Evolutionary conservation across 1,284 basidiomycete species (phyloP).

Genomic region (Mycena citricolor): DNA sequence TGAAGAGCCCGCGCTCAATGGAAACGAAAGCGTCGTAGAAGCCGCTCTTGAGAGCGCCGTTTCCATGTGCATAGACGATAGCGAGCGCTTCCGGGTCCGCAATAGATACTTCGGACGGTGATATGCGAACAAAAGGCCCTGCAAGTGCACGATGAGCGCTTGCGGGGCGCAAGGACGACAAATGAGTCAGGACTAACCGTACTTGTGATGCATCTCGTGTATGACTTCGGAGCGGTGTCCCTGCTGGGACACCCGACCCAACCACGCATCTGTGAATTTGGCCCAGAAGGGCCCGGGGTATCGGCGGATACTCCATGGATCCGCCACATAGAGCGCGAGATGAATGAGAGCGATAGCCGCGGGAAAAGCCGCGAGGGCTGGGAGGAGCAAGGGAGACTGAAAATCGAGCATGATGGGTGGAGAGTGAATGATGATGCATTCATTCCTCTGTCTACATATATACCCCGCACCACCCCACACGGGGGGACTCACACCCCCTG

Average conservation of each 20-base stretch:
- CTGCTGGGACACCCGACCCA: conserved; percentile 61
- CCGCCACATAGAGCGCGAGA: conserved; percentile 57
- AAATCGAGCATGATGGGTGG: too few relatives aligned
- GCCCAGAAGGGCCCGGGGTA: conserved; percentile 79
- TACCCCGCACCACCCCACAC: too few relatives aligned
- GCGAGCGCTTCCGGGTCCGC: conserved; percentile 77
- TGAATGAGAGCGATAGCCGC: conserved; percentile 45
- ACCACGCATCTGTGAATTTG: conserved; percentile 76
- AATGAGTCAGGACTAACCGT: conserved; percentile 52
- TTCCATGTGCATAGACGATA: conserved; percentile 78
- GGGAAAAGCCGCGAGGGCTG: conserved; percentile 12
- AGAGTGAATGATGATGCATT: too few relatives aligned
- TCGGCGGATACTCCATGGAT: conserved; percentile 55
- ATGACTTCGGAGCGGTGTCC: conserved; percentile 79
- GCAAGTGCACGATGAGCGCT: conserved; percentile 4
- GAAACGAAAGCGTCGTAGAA: conserved; percentile 87
- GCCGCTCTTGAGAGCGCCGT: conserved; percentile 72
- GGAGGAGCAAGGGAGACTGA: not conserved
- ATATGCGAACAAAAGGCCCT: conserved; percentile 84
- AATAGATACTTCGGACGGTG: conserved; percentile 85
- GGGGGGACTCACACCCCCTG: too few relatives aligned
- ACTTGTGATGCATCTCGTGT: conserved; percentile 73
- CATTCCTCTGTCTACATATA: too few relatives aligned
- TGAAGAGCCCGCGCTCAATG: conserved; percentile 78
- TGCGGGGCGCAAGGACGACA: conserved; percentile 1